Evolutionary conservation across 257 asterid genomes (phyloP), one percentile per base, ranked within the genome.

Genomic region (Gardenia jasminoides): DNA sequence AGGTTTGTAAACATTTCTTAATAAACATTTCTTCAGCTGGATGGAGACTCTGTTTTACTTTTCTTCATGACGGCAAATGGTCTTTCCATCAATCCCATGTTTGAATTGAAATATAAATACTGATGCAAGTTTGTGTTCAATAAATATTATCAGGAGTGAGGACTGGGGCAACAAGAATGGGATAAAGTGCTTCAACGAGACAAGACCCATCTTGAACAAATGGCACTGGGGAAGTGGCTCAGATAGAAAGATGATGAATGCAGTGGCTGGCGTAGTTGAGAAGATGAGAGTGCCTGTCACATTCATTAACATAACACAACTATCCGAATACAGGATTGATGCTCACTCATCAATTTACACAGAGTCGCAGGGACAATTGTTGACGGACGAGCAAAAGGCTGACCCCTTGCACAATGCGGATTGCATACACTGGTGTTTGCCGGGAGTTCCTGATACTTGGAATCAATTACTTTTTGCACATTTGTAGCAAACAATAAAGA

Each of bases 371-470:
- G 98, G 97, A 39, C 85, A 90, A 75, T 54, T 90, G 82, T 70
- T 94, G 86, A 91, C 85, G 5, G 88, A 90, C 1, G 89, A 91
- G 15, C 92, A 94, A 50, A 88, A 82, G 90, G 90, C 83, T 0
- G 94, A 92, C 80, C 98, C 97, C 0, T 59, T 85, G 58, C 90
- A 88, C 56, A 83, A 67, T 83, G 96, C 97, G 30, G 98, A 94
- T 82, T 94, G 98, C 80, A 86, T 94, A 84, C 97, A 94, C 70
- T 94, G 97, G 97, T 94, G 97, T 78, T 76, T 94, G 86, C 97
- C 98, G 0, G 97, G 97, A 67, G 90, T 92, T 82, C 98, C 97
- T 16, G 98, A 94, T 80, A 89, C 97, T 0, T 94, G 97, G 96
- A 94, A 94, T 84, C 93, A 85, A 74, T 88, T 94, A 65, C 81